These are phyloP conservation scores for Pseudogymnoascus sp. DNA, from an alignment of 2,329 filamentous ascomycete genomes.

Conservation along the genomic window DNA sequence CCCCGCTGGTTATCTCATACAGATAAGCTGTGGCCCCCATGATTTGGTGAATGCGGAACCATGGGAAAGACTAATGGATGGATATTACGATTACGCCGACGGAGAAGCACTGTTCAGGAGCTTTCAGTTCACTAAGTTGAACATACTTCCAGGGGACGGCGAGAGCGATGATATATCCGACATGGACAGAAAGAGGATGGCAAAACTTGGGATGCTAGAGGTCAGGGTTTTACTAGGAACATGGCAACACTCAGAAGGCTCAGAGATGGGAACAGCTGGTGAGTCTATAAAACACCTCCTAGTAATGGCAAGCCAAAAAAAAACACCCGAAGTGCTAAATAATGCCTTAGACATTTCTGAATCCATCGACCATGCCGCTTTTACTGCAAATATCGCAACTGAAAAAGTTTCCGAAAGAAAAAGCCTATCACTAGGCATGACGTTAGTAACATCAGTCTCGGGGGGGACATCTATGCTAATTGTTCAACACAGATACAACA, in stretches of 20 bases:
- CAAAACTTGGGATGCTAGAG: background rate
- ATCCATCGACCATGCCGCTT: too few relatives aligned
- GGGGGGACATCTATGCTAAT: background rate
- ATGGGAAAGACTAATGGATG: too few relatives aligned
- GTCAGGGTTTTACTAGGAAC: background rate
- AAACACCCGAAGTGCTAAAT: too few relatives aligned
- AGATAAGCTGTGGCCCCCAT: background rate
- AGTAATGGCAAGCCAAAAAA: too few relatives aligned
- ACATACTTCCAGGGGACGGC: background rate
- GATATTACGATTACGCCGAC: too few relatives aligned
- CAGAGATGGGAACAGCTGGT: too few relatives aligned
- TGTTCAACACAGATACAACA: background rate
- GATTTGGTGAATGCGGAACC: too few relatives aligned
- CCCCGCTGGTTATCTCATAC: background rate
- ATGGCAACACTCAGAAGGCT: too few relatives aligned
- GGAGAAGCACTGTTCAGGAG: too few relatives aligned
- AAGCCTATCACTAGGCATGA: background rate
- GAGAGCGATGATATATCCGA: background rate
- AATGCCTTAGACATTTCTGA: too few relatives aligned
- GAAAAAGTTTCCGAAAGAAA: background rate
- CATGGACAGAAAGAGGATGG: background rate
- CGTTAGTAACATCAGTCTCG: background rate
- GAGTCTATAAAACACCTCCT: too few relatives aligned
- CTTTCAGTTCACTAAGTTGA: background rate
- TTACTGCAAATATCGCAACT: background rate